Evolutionary conservation across 805 yeast genomes (phyloP).

Genomic region (Maudiozyma pseudohumilis): DNA sequence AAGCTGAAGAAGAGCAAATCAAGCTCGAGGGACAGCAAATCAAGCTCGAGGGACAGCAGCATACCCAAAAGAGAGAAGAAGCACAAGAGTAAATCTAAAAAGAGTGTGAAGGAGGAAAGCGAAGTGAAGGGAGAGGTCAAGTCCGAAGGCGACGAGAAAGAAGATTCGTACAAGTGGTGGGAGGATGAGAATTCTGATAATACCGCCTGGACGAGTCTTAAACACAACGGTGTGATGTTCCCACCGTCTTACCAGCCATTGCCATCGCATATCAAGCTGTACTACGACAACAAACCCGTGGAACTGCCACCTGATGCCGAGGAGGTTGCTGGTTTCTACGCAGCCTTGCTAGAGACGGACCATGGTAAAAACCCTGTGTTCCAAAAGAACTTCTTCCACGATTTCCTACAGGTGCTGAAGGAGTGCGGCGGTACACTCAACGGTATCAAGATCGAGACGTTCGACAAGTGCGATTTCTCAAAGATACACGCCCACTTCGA

Average conservation of each 20-base stretch:
- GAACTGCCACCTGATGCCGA: slow-evolving; percentile 73
- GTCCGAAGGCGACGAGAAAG: slow-evolving; percentile 32
- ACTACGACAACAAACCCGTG: slow-evolving; percentile 70
- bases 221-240: slow-evolving; percentile 84
- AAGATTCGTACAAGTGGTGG: slow-evolving; percentile 75
- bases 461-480: slow-evolving; percentile 66
- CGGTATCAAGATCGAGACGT: slow-evolving; percentile 40
- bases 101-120: slow-evolving; percentile 1
- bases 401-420: slow-evolving; percentile 57
- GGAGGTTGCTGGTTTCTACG: slow-evolving; percentile 94
- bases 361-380: slow-evolving; percentile 83
- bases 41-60: background rate
- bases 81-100: slow-evolving; percentile 4
- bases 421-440: slow-evolving; percentile 56
- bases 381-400: slow-evolving; percentile 77
- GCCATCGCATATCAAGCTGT: slow-evolving; percentile 64
- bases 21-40: background rate
- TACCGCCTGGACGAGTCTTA: slow-evolving; percentile 72
- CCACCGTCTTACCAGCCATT: slow-evolving; percentile 88
- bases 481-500: slow-evolving; percentile 68
- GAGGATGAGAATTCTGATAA: slow-evolving; percentile 66
- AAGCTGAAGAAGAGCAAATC: slow-evolving; percentile 2
- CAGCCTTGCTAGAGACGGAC: slow-evolving; percentile 77
- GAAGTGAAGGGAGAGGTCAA: slow-evolving; percentile 6
- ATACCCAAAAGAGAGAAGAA: background rate